phyloP scores from a whole-genome alignment of 257 asterid genomes.

The Primulina eburnea region DNA sequence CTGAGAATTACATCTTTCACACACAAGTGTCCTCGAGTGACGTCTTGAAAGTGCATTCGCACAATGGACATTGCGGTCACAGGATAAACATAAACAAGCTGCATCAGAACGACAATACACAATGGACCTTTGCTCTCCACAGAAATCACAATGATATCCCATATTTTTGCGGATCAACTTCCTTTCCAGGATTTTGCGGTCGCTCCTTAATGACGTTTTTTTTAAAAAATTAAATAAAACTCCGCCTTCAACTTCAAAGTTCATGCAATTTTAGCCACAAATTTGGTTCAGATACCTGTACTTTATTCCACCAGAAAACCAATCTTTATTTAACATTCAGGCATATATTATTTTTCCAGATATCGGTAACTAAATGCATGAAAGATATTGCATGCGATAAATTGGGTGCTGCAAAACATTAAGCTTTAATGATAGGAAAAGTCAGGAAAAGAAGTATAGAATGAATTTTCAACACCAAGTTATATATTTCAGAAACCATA shows the following conservation, averaged over 20 bases:
- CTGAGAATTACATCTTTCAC: constrained; percentile 57
- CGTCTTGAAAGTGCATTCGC: constrained; percentile 57
- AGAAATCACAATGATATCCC: constrained; percentile 57
- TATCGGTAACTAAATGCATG: not conserved
- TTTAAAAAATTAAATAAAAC: not conserved
- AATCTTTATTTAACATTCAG: not conserved
- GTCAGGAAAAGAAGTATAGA: not conserved
- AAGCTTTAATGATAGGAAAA: not conserved
- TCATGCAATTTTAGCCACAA: constrained; percentile 4
- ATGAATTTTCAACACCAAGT: constrained; percentile 8
- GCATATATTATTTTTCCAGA: not conserved
- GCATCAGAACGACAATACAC: constrained; percentile 57
- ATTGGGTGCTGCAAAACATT: not conserved
- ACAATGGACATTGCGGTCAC: constrained; percentile 56
- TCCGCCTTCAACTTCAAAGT: constrained; percentile 4
- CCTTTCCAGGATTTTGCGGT: not conserved
- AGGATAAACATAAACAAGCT: constrained; percentile 52
- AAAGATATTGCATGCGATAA: not conserved
- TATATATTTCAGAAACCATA: constrained; percentile 9
- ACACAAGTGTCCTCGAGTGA: constrained; percentile 52
- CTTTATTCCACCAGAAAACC: constrained; percentile 6
- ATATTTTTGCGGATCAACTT: constrained; percentile 17
- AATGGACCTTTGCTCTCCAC: constrained; percentile 48
- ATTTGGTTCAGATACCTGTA: constrained; percentile 12
- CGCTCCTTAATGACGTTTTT: not conserved